Evolutionary conservation across 2,329 filamentous ascomycete species (phyloP).

Genomic region (Leptographium lundbergii): DNA sequence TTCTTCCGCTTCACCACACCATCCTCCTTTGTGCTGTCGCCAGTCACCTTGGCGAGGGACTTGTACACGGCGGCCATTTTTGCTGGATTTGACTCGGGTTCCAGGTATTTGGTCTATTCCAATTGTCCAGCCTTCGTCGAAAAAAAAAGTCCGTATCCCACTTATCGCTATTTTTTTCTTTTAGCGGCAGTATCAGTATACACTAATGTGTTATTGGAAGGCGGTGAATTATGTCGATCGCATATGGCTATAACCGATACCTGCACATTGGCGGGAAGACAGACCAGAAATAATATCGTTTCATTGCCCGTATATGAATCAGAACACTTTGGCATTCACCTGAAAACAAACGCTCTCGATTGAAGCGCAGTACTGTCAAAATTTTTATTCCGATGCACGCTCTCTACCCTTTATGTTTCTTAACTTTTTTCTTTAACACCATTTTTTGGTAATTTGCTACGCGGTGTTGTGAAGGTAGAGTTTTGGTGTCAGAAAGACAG

Average conservation of each 20-base stretch:
- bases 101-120: neutral
- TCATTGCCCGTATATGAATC: too few species aligned
- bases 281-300: too few species aligned
- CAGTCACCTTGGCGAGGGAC: slow-evolving; percentile 50
- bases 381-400: too few species aligned
- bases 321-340: too few species aligned
- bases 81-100: neutral
- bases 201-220: neutral
- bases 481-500: too few species aligned
- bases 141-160: neutral
- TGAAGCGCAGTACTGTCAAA: too few species aligned
- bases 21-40: slow-evolving; percentile 31
- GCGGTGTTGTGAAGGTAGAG: too few species aligned
- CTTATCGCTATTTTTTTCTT: slow-evolving; percentile 7
- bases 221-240: slow-evolving; percentile 1
- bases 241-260: neutral
- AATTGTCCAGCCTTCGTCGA: neutral
- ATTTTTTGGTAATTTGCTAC: too few species aligned
- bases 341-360: too few species aligned
- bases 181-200: slow-evolving; percentile 2
- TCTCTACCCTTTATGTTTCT: too few species aligned
- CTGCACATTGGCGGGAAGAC: too few species aligned
- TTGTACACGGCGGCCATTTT: slow-evolving; percentile 64
- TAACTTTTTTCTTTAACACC: too few species aligned
- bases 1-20: slow-evolving; percentile 36